phyloP scores from a whole-genome alignment of 306 rosid genomes.

The Fagus crenata region DNA sequence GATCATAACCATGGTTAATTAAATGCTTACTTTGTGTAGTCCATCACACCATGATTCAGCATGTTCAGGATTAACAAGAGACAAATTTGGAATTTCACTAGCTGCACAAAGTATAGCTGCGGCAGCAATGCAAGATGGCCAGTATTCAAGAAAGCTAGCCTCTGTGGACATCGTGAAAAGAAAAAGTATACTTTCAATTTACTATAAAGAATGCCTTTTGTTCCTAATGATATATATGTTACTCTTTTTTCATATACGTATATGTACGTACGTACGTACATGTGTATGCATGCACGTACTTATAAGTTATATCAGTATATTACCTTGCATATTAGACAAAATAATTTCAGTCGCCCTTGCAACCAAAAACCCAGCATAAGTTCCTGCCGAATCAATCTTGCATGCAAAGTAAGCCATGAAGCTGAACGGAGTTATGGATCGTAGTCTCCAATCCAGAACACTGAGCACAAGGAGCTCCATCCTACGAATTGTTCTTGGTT shows the following conservation, averaged over 20 bases:
- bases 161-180: conserved; percentile 48
- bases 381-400: conserved; percentile 76
- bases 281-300: too few species aligned
- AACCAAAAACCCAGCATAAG: conserved; percentile 57
- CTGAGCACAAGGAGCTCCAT: conserved; percentile 88
- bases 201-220: too few species aligned
- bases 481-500: conserved; percentile 71
- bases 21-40: conserved; percentile 73
- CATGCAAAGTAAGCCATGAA: conserved; percentile 79
- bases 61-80: conserved; percentile 68
- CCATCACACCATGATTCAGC: conserved; percentile 97
- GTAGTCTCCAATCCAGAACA: conserved; percentile 89
- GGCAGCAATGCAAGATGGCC: conserved; percentile 99
- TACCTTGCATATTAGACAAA: conserved; percentile 77
- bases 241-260: background rate
- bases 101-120: conserved; percentile 87
- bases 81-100: conserved; percentile 73
- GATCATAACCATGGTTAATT: conserved; percentile 10
- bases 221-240: too few species aligned
- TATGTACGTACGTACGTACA: too few species aligned
- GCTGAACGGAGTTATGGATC: conserved; percentile 93
- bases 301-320: too few species aligned
- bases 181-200: conserved; percentile 6
- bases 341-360: conserved; percentile 83
- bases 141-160: conserved; percentile 70